Base-by-base conservation (phyloP, 2,329 filamentous ascomycete genomes). In the Claviceps digitariae region DNA sequence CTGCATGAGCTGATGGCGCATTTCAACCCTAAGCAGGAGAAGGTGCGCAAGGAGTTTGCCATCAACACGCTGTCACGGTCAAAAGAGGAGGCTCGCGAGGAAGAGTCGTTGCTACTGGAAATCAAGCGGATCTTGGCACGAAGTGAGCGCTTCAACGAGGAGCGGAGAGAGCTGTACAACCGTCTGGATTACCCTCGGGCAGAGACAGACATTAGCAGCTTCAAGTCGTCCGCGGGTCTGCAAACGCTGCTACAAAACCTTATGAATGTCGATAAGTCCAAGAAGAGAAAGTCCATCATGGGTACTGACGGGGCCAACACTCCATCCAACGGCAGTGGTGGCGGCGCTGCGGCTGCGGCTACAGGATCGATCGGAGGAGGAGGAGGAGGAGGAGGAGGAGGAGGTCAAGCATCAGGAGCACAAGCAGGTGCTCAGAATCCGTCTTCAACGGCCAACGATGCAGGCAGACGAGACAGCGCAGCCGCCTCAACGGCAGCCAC, bases 61-160 rank as follows among this genome's bases (percentile, higher is more conserved):
- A 79, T 86, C 57, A 82, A 85, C 50, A 81, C 90, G 48, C 78
- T 97, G 58, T 81, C 83, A 48, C 81, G 93, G 43, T 86, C 84
- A 9, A 84, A 83, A 57, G 89, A 95, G 57, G 91, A 98, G 69
- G 87, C 91, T 27, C 83, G 87, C 57, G 93, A 98, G 67, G 93
- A 98, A 69, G 87, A 94, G 61, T 85, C 88, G 36, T 73, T 98
- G 2, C 77, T 98, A 20, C 78, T 91, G 55, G 93, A 98, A 65
- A 81, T 98, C 53, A 90, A 94, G 63, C 85, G 93, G 55, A 97
- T 98, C 59, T 81, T 95, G 63, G 84, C 87, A 57, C 83, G 90
- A 56, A 87, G 90, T 58, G 87, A 93, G 60, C 83, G 82, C 54
- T 85, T 97, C 64, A 88, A 94, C 64, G 84, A 88, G 59, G 90